Conservation (phyloP, 2,329 filamentous ascomycete species). For the Fusarium sororula region DNA sequence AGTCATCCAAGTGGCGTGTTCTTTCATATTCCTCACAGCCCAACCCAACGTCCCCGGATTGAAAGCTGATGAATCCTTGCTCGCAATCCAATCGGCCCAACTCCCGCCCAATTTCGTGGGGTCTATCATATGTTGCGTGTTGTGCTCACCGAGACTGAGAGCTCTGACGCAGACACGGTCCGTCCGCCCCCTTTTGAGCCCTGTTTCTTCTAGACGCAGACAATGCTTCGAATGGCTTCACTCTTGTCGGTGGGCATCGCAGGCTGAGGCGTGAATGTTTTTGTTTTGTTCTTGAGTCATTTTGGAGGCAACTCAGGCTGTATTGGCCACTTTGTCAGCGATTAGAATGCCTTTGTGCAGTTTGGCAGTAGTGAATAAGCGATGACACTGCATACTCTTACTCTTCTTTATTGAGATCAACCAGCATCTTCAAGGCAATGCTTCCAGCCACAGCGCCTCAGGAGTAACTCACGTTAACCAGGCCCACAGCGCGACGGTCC, state of each 20-base stretch:
- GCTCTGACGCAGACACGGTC: constrained; percentile 26
- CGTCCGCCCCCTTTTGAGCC: constrained; percentile 27
- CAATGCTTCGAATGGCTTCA: not conserved
- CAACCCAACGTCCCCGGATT: constrained; percentile 13
- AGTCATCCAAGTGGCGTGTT: constrained; percentile 36
- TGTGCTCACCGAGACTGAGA: constrained; percentile 29
- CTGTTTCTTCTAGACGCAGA: not conserved
- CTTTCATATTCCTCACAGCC: constrained; percentile 1
- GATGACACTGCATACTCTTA: not conserved
- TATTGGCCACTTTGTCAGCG: not conserved
- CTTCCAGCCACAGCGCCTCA: not conserved
- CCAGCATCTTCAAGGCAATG: not conserved
- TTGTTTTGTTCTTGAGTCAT: not conserved
- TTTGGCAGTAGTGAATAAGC: not conserved
- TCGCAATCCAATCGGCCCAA: constrained; percentile 29
- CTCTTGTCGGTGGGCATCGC: not conserved
- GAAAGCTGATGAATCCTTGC: not conserved
- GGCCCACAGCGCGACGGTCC: constrained; percentile 15
- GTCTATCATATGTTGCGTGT: constrained; percentile 10
- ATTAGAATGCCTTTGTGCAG: not conserved
- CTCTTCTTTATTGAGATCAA: not conserved
- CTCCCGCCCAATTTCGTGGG: constrained; percentile 19
- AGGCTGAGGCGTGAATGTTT: not conserved
- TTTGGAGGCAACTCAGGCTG: not conserved
- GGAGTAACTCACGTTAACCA: not conserved